phyloP scores from a whole-genome alignment of 2,329 filamentous ascomycete species.

The Grosmannia clavigera region DNA sequence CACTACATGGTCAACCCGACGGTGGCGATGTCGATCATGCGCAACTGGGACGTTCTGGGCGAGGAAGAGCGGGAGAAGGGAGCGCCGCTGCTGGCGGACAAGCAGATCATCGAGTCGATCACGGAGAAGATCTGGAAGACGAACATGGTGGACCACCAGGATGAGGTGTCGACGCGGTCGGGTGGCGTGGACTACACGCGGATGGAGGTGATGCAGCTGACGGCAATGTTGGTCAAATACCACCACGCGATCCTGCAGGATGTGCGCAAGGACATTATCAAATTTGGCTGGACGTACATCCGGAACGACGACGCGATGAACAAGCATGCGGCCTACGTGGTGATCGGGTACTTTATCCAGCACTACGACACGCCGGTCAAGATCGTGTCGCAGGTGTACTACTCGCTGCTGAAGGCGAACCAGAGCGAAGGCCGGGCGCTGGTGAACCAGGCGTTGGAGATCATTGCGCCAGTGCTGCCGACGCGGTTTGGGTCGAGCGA shows the following conservation, averaged over 20 bases:
- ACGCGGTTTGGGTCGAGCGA: slow-evolving; percentile 68
- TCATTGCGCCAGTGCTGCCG: slow-evolving; percentile 87
- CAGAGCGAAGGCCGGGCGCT: slow-evolving; percentile 88
- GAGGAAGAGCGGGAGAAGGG: slow-evolving; percentile 28
- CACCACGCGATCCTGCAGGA: slow-evolving; percentile 81
- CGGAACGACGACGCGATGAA: slow-evolving; percentile 98
- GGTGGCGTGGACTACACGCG: slow-evolving; percentile 91
- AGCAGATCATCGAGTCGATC: slow-evolving; percentile 75
- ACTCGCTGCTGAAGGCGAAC: slow-evolving; percentile 79
- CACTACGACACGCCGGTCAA: slow-evolving; percentile 94
- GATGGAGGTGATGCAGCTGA: slow-evolving; percentile 91
- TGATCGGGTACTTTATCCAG: slow-evolving; percentile 95
- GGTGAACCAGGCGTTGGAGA: slow-evolving; percentile 86
- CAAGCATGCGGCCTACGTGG: slow-evolving; percentile 93
- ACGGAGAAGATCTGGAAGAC: slow-evolving; percentile 91
- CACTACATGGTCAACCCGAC: slow-evolving; percentile 92
- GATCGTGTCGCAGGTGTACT: slow-evolving; percentile 91
- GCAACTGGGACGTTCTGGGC: slow-evolving; percentile 54
- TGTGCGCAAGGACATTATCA: slow-evolving; percentile 93
- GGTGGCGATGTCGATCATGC: slow-evolving; percentile 89
- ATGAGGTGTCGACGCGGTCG: slow-evolving; percentile 53
- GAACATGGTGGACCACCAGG: slow-evolving; percentile 72
- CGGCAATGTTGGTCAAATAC: slow-evolving; percentile 90
- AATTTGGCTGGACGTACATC: slow-evolving; percentile 98
- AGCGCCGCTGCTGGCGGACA: slow-evolving; percentile 66